Percentiles rank a stretch among this genome's conserved stretches.
phyloP scores from a whole-genome alignment of 2,329 filamentous ascomycete species.

The Lachnellula cervina region DNA sequence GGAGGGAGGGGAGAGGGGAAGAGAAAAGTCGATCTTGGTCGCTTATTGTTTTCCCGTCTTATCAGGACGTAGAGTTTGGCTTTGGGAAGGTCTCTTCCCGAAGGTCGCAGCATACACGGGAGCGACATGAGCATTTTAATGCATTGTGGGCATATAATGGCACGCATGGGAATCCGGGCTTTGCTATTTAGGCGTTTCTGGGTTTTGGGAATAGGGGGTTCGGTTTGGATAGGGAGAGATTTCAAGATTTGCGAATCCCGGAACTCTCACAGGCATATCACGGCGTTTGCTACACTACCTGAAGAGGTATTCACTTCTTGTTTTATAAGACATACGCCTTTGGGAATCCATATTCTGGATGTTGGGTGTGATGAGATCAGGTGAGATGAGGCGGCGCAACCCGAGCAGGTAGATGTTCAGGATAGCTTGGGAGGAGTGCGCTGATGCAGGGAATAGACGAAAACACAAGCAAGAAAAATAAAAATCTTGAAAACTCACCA shows the following conservation, averaged over 20 bases:
- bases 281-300: too few relatives aligned
- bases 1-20: neutral
- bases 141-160: neutral
- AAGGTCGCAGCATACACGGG: neutral
- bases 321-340: too few relatives aligned
- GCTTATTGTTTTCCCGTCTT: neutral
- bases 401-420: too few relatives aligned
- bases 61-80: neutral
- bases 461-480: too few relatives aligned
- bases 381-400: too few relatives aligned
- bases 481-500: too few relatives aligned
- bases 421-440: too few relatives aligned
- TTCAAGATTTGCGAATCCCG: neutral
- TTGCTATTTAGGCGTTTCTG: slow-evolving; percentile 7
- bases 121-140: neutral
- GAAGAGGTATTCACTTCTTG: too few relatives aligned
- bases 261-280: too few relatives aligned
- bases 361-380: too few relatives aligned
- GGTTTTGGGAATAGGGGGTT: neutral
- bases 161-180: neutral
- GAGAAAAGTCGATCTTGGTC: slow-evolving; percentile 2
- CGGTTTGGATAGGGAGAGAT: neutral
- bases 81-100: neutral
- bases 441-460: too few relatives aligned
- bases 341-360: too few relatives aligned